Conservation (phyloP, 106 monocot species). For the Platanthera guangdongensis region DNA sequence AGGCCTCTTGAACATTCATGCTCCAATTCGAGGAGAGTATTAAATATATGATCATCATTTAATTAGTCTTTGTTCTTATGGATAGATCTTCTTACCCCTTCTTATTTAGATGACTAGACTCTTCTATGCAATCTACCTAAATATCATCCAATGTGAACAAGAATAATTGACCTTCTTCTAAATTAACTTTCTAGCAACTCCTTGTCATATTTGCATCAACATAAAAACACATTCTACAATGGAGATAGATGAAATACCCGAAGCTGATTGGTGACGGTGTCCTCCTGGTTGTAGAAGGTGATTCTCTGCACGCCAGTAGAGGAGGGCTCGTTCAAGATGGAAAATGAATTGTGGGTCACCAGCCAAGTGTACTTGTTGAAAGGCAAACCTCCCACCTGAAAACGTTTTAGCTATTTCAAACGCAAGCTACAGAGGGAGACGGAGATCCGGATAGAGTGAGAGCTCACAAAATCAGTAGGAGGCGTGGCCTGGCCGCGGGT, state of each 20-base stretch:
- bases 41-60: too few species aligned
- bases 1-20: too few species aligned
- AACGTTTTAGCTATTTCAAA: neutral
- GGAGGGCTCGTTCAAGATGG: constrained; percentile 77
- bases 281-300: constrained; percentile 97
- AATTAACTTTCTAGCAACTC: neutral
- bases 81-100: too few species aligned
- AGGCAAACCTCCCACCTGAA: constrained; percentile 65
- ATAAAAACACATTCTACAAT: neutral
- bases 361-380: constrained; percentile 95
- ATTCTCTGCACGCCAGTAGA: constrained; percentile 63
- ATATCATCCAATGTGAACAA: too few species aligned
- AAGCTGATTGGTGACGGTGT: constrained; percentile 87
- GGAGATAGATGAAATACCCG: constrained; percentile 28
- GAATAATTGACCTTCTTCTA: too few species aligned
- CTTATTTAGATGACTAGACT: too few species aligned
- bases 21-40: too few species aligned
- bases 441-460: neutral
- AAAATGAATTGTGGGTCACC: constrained; percentile 97
- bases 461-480: constrained; percentile 49
- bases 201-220: neutral
- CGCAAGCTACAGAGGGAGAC: neutral
- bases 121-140: too few species aligned
- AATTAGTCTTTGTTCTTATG: too few species aligned
- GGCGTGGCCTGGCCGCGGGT: constrained; percentile 48